Evolutionary conservation across 768 basidiomycete species (phyloP).

Genomic region (Tephrocybe rancida): DNA sequence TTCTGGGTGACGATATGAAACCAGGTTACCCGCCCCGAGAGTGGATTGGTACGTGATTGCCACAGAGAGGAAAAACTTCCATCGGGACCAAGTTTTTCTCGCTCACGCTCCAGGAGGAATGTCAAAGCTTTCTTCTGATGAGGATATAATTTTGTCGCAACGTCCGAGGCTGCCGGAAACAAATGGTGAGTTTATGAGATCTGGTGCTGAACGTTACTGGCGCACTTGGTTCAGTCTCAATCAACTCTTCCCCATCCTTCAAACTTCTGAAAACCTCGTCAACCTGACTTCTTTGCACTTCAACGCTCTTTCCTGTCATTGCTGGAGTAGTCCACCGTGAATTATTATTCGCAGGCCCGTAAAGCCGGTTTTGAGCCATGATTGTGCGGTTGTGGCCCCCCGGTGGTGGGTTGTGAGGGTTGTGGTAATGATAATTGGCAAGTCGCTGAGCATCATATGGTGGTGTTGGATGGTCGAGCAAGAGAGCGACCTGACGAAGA

Average conservation of each 20-base stretch:
- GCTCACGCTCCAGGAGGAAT: conserved; percentile 88
- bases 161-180: conserved; percentile 53
- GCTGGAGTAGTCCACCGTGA: conserved; percentile 60
- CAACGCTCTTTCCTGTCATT: conserved; percentile 75
- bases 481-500: conserved; percentile 65
- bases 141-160: conserved; percentile 89
- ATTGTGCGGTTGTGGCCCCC: conserved; percentile 57
- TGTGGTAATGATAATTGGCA: conserved; percentile 71
- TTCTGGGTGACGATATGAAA: conserved; percentile 83
- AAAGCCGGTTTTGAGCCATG: conserved; percentile 42
- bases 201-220: neutral
- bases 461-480: conserved; percentile 80
- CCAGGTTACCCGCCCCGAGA: conserved; percentile 58
- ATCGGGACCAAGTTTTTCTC: conserved; percentile 57
- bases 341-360: conserved; percentile 32
- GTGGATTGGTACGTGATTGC: conserved; percentile 56
- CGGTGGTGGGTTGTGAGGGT: conserved; percentile 86
- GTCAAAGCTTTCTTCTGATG: conserved; percentile 99
- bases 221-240: conserved; percentile 85
- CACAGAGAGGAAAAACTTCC: conserved; percentile 75
- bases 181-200: neutral
- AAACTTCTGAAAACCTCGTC: conserved; percentile 92
- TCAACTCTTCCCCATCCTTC: conserved; percentile 83
- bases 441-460: conserved; percentile 65
- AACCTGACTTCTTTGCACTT: conserved; percentile 90